phyloP scores from a whole-genome alignment of 139 green algal species.

The Eudorina sp. region DNA sequence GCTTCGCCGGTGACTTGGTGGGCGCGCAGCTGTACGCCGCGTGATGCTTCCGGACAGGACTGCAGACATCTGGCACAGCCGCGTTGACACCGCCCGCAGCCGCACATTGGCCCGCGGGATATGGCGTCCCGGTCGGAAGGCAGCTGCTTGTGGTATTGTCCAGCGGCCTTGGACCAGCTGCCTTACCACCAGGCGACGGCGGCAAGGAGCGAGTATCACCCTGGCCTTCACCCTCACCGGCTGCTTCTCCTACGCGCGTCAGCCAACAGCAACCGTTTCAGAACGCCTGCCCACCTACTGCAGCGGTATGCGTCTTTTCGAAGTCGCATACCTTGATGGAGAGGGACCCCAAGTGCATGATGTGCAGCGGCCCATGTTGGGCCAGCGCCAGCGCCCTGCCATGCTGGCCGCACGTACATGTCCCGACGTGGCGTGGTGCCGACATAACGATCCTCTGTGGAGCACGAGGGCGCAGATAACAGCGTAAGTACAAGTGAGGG shows the following conservation, averaged over 20 bases:
- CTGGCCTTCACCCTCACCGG: not conserved
- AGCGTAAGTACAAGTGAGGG: no score
- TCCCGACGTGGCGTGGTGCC: conserved; percentile 16
- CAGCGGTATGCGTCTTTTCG: no score
- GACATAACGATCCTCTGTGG: not conserved
- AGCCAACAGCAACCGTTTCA: no score
- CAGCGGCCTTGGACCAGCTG: not conserved
- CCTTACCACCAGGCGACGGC: not conserved
- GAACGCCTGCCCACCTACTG: no score
- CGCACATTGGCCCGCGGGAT: no score
- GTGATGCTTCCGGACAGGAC: conserved; percentile 23
- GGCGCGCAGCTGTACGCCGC: not conserved
- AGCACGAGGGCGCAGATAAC: not conserved
- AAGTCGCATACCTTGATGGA: not conserved
- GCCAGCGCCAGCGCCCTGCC: not conserved
- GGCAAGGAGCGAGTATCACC: not conserved
- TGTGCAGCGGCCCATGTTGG: not conserved
- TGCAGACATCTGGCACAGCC: conserved; percentile 34
- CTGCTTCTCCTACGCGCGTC: not conserved
- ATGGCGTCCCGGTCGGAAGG: no score
- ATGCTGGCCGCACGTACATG: conserved; percentile 32
- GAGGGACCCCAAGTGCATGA: not conserved
- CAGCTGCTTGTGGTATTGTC: no score
- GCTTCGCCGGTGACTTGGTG: not conserved
- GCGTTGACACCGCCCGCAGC: no score